A percentile compares a stretch with the other conserved stretches of the same genome.
Evolutionary conservation across 1,284 basidiomycete genomes (phyloP).

Genomic region (Ustilago crameri): DNA sequence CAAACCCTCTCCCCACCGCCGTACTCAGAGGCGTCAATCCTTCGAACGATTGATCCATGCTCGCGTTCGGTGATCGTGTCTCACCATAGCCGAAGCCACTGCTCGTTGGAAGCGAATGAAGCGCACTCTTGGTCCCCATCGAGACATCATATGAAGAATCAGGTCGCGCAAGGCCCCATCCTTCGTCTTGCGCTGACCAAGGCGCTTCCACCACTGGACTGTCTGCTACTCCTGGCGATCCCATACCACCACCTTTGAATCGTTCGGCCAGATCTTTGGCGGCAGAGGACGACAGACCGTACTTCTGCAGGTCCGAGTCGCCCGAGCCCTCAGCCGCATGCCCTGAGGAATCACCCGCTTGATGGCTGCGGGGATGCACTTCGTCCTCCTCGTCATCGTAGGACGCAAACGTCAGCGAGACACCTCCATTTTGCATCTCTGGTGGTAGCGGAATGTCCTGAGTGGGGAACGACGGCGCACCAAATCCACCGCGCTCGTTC

Average conservation of each 20-base stretch:
- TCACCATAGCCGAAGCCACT: slow-evolving; percentile 9
- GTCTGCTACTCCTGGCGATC: neutral
- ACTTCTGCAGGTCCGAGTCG: slow-evolving; percentile 10
- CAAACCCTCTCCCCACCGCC: slow-evolving; percentile 33
- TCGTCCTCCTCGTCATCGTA: slow-evolving; percentile 54
- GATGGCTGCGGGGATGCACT: slow-evolving; percentile 10
- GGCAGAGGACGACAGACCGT: slow-evolving; percentile 26
- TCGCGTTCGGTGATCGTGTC: slow-evolving; percentile 12
- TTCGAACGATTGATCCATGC: slow-evolving; percentile 12
- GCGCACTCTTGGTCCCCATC: slow-evolving; percentile 33
- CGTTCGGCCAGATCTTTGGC: slow-evolving; percentile 27
- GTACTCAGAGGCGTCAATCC: slow-evolving; percentile 27
- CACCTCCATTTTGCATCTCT: slow-evolving; percentile 12
- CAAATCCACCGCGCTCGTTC: neutral
- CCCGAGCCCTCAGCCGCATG: neutral
- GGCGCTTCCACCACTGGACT: slow-evolving; percentile 6
- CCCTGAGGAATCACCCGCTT: neutral
- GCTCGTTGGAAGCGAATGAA: slow-evolving; percentile 18
- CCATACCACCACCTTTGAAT: slow-evolving; percentile 19
- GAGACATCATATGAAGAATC: slow-evolving; percentile 31
- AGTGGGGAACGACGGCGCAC: neutral
- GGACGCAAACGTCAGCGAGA: slow-evolving; percentile 55
- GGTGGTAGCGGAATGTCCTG: neutral
- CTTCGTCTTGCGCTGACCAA: slow-evolving; percentile 19
- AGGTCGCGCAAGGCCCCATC: slow-evolving; percentile 23